These are phyloP conservation scores for Neofusicoccum sp. DNA, from an alignment of 2,329 filamentous ascomycete species.

Conservation along the genomic window DNA sequence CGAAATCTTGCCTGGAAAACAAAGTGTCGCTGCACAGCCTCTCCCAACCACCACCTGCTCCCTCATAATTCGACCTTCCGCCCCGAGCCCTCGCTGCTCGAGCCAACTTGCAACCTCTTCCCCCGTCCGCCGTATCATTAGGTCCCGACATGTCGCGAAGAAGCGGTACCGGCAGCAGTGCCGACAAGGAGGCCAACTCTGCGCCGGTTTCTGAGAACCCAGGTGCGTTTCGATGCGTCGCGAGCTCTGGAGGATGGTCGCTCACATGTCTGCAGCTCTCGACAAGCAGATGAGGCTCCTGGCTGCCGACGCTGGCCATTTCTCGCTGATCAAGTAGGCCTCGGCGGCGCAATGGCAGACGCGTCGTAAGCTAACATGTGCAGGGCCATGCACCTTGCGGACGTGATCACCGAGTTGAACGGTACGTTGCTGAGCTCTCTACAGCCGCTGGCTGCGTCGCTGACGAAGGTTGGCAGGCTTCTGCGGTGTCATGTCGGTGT, in stretches of 20 bases:
- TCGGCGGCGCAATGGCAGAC: background rate
- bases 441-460: background rate
- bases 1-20: slow-evolving; percentile 22
- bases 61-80: background rate
- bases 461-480: slow-evolving; percentile 57
- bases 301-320: slow-evolving; percentile 71
- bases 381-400: slow-evolving; percentile 70
- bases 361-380: slow-evolving; percentile 23
- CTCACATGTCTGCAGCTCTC: slow-evolving; percentile 50
- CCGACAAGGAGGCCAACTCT: slow-evolving; percentile 48
- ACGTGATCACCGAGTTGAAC: slow-evolving; percentile 83
- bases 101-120: background rate
- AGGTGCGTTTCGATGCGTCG: slow-evolving; percentile 20
- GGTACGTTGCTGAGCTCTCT: slow-evolving; percentile 43
- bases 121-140: background rate
- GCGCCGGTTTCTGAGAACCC: slow-evolving; percentile 46
- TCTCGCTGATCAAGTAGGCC: slow-evolving; percentile 55
- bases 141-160: slow-evolving; percentile 64
- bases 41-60: background rate
- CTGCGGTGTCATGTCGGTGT: slow-evolving; percentile 92
- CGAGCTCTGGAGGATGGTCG: background rate
- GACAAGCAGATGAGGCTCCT: slow-evolving; percentile 79
- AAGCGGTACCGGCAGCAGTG: slow-evolving; percentile 56
- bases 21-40: slow-evolving; percentile 22
- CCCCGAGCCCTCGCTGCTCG: background rate